Evolutionary conservation across 179 eudicot species (phyloP), one percentile per base, ranked within the genome.

Genomic region (Carnegiea gigantea): DNA sequence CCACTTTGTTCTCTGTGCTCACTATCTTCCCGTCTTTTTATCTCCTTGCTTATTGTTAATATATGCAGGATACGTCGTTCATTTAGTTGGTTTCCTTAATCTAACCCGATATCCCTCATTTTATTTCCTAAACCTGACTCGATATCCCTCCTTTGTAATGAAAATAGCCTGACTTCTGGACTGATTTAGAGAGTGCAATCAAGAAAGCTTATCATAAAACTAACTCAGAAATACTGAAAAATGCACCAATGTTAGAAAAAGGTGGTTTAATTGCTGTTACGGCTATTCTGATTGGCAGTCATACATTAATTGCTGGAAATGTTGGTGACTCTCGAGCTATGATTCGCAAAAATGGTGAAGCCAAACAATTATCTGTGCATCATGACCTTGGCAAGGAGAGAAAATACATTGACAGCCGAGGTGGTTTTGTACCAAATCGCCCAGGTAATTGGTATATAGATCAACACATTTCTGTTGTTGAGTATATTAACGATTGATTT

Each of bases 261-360:
- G 96, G 98, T 30, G 96, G 98, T 38, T 93, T 96, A 77, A 92
- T 94, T 75, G 98, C 96, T 71, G 98, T 93, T 48, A 93, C 98
- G 18, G 96, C 96, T 57, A 93, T 93, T 79, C 82, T 93, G 65
- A 85, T 93, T 24, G 86, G 92, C 76, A 87, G 91, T 18, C 84
- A 91, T 68, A 91, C 85, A 86, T 89, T 93, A 26, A 79, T 90
- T 65, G 94, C 92, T 71, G 98, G 92, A 64, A 93, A 93, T 83
- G 93, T 93, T 59, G 98, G 98, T 78, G 96, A 93, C 85, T 93
- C 98, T 80, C 89, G 98, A 24, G 98, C 94, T 80, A 91, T 93
- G 14, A 87, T 92, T 59, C 81, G 83, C 86, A 90, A 82, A 83
- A 91, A 90, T 49, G 96, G 96, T 18, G 85, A 82, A 78, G 92